Evolutionary conservation across 129 eudicot genomes (phyloP).

Genomic region (Tagetes patula): DNA sequence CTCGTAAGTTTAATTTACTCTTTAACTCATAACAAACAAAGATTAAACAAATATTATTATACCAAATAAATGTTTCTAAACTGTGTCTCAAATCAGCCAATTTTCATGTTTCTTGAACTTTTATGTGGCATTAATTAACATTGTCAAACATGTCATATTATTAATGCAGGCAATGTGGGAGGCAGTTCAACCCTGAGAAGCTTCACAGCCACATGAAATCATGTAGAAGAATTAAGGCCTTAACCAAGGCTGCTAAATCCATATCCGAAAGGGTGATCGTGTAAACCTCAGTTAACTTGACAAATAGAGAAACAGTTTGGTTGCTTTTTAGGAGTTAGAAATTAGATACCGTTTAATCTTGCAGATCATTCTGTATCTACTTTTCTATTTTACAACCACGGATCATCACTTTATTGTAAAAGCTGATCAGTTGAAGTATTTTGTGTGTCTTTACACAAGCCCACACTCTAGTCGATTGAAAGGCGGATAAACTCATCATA

Average conservation of each 20-base stretch:
- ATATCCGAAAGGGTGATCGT: constrained; percentile 9
- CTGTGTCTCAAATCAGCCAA: background rate
- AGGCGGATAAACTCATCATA: too few relatives aligned
- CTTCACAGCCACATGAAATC: constrained; percentile 68
- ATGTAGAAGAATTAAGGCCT: constrained; percentile 63
- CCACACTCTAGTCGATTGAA: too few relatives aligned
- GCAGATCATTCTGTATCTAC: constrained; percentile 27
- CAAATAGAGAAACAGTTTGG: constrained; percentile 27
- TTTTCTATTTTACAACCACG: background rate
- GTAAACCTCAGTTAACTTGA: constrained; percentile 34
- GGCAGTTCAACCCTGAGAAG: constrained; percentile 68
- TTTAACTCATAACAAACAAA: background rate
- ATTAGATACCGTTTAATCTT: constrained; percentile 24
- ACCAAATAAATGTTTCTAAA: background rate
- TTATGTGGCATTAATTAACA: background rate
- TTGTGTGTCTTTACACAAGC: background rate
- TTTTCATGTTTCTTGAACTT: background rate
- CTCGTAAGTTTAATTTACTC: constrained; percentile 51
- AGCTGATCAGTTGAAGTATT: constrained; percentile 24
- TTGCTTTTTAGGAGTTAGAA: constrained; percentile 27
- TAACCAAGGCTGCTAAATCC: constrained; percentile 37
- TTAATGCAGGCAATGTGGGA: constrained; percentile 71
- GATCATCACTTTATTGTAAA: constrained; percentile 22
- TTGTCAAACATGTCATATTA: constrained; percentile 16
- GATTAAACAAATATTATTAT: background rate